Base-by-base conservation (phyloP, 1,284 basidiomycete genomes). In the Ceratobasidium theobromae region DNA sequence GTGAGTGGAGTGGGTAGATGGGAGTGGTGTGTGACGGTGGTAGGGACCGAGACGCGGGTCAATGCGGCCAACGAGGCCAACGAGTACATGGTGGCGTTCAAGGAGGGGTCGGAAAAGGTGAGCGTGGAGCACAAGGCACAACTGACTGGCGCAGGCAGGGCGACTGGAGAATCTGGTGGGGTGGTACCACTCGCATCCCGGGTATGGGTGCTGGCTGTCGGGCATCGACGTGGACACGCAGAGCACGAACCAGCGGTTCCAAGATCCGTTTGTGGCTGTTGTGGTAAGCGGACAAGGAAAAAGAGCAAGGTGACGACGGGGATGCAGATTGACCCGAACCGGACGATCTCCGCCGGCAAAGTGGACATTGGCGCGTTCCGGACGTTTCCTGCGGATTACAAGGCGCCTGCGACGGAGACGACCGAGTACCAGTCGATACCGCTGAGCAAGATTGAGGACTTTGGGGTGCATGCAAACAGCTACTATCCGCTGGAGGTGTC, bases 181-280 rank as follows among this genome's bases (percentile, higher is more conserved):
- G n/a, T 99, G 96, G 96, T 99, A 99, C 75, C 96, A 99, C 75
- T 97, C 94, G 49, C 95, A 98, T 78, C 95, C 95, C 1, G 95
- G 95, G 12, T 98, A 98, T 74, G 95, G 95, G 28, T 98, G 95
- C 77, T 98, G 95, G 95, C 80, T 98, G 11, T 96, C 93, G 8
- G 95, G 95, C 30, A 97, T 98, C 77, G 95, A 98, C 72, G 95
- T 98, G 64, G 90, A 89, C 76, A 99, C 96, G 0, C 96, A 99
- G 76, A 84, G 91, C 78, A 95, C 88, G 72, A 96, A 98, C 75
- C 96, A 99, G 75, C 88, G 87, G 73, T 95, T 86, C 78, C 90
- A 92, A 75, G 96, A 99, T 77, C 96, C 96, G 1, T 99, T 98
- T 75, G 88, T 99, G 16, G 96, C 97, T 4, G 91, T 99, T 27